A percentile compares a stretch with the other conserved stretches of the same genome.
These are phyloP conservation scores for Peterozyma toletana DNA, from an alignment of 805 yeast species.

Conservation along the genomic window DNA sequence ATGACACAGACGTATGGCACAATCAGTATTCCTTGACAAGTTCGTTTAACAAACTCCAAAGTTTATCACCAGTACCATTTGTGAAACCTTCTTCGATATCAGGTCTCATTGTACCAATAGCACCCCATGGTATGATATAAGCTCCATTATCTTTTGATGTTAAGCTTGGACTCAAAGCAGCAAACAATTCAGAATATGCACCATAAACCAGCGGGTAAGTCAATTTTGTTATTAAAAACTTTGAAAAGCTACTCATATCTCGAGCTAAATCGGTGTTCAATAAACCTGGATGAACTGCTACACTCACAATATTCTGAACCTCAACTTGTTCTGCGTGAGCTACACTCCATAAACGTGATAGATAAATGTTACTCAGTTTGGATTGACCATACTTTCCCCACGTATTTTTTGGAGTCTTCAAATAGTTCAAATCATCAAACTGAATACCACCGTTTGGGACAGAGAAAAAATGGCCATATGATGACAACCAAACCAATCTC, in stretches of 20 bases:
- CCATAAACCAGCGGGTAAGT: conserved; percentile 24
- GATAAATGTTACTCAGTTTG: conserved; percentile 32
- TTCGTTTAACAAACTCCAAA: conserved; percentile 28
- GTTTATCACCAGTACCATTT: conserved; percentile 22
- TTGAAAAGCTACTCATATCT: conserved; percentile 5
- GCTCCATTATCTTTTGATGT: conserved; percentile 23
- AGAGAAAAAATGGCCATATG: not conserved
- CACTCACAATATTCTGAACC: conserved; percentile 16
- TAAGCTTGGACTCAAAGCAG: conserved; percentile 31
- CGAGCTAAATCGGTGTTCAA: conserved; percentile 28
- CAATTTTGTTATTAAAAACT: conserved; percentile 1
- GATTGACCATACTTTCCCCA: conserved; percentile 29
- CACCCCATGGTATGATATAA: conserved; percentile 36
- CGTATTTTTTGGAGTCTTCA: conserved; percentile 10
- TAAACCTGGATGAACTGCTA: conserved; percentile 35
- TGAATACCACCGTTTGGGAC: conserved; percentile 20
- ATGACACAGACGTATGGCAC: too few relatives aligned
- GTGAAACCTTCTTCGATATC: conserved; percentile 26
- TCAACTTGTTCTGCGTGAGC: conserved; percentile 18
- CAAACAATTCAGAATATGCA: conserved; percentile 36
- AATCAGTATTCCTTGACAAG: too few relatives aligned
- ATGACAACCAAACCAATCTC: conserved; percentile 37
- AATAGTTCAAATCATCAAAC: conserved; percentile 23
- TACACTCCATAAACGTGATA: conserved; percentile 27
- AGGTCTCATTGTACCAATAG: conserved; percentile 24